phyloP scores from a whole-genome alignment of 441 rosid genomes.

The Geranium incanum region DNA sequence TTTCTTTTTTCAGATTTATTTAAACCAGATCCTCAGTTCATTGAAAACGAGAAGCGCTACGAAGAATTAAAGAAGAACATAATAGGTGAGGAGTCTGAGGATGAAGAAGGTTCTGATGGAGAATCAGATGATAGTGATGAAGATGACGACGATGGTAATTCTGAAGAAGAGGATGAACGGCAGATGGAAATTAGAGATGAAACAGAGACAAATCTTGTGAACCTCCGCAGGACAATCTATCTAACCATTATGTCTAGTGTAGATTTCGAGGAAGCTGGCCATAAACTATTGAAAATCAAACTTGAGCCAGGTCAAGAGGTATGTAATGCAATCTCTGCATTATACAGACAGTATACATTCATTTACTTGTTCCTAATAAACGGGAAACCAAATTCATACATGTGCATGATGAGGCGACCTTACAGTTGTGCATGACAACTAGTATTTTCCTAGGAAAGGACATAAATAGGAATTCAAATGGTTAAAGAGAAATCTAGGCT shows the following conservation, averaged over 20 bases:
- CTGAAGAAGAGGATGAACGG: conserved; percentile 66
- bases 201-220: conserved; percentile 88
- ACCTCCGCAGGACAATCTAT: conserved; percentile 88
- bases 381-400: neutral
- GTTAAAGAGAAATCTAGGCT: no score
- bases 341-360: no score
- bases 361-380: neutral
- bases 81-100: conserved; percentile 75
- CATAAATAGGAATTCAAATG: no score
- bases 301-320: conserved; percentile 98
- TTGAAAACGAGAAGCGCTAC: conserved; percentile 74
- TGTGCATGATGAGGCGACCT: neutral
- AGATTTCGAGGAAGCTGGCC: conserved; percentile 97
- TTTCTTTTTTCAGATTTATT: conserved; percentile 58
- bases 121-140: conserved; percentile 54
- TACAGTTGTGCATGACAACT: neutral
- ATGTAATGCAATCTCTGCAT: conserved; percentile 9
- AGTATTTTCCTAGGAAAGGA: neutral
- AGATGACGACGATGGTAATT: conserved; percentile 29
- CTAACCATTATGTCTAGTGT: conserved; percentile 95
- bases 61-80: conserved; percentile 78
- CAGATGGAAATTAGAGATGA: conserved; percentile 75
- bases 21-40: conserved; percentile 63
- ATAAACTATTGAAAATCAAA: conserved; percentile 81
- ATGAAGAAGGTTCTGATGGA: conserved; percentile 69